phyloP scores from a whole-genome alignment of 2,329 filamentous ascomycete species.

The Coniochaeta hoffmannii region DNA sequence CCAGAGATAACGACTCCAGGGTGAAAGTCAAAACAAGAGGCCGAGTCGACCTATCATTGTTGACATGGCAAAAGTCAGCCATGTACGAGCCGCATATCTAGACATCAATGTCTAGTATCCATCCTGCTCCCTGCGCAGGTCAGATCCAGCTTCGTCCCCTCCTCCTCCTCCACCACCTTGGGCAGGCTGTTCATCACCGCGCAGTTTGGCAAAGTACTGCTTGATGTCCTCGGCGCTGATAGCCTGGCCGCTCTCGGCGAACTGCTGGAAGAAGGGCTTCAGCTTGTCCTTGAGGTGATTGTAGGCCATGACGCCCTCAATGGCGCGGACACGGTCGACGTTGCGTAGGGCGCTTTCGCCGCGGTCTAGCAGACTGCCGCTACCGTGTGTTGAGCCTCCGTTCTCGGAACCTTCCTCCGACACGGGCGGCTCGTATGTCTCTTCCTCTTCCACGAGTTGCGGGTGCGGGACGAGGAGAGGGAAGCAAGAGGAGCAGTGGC shows the following conservation, averaged over 20 bases:
- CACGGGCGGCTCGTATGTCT: constrained; percentile 85
- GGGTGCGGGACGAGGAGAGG: constrained; percentile 61
- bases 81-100: neutral
- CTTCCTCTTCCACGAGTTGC: constrained; percentile 89
- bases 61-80: neutral
- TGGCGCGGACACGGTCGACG: constrained; percentile 85
- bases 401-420: constrained; percentile 54
- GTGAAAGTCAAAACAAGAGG: neutral
- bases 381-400: constrained; percentile 56
- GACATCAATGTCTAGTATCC: constrained; percentile 37
- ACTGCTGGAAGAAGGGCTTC: constrained; percentile 90
- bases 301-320: constrained; percentile 97
- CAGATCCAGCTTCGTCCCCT: constrained; percentile 37
- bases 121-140: constrained; percentile 41
- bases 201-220: constrained; percentile 86
- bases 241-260: constrained; percentile 81
- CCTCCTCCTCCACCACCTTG: constrained; percentile 55
- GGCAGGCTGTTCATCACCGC: constrained; percentile 76
- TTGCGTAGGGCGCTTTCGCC: constrained; percentile 89
- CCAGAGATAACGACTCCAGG: neutral
- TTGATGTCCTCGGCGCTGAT: constrained; percentile 96
- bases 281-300: constrained; percentile 93
- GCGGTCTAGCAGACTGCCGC: constrained; percentile 78
- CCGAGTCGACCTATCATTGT: neutral
- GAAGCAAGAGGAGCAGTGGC: constrained; percentile 77